phyloP scores from a whole-genome alignment of 768 basidiomycete genomes.

The Amanita subjunquillea region DNA sequence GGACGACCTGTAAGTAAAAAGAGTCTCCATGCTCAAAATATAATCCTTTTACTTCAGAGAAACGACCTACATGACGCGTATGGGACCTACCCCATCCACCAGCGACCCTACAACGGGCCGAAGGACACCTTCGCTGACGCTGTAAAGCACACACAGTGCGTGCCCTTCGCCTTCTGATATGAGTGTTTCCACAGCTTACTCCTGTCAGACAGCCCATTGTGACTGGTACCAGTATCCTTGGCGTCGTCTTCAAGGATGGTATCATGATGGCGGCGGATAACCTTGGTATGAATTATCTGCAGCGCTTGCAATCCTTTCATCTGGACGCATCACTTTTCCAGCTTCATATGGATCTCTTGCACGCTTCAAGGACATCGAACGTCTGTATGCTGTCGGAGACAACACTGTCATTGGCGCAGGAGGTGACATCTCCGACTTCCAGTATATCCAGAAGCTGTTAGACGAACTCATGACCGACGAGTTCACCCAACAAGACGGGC shows the following conservation, averaged over 20 bases:
- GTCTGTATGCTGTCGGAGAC: slow-evolving; percentile 75
- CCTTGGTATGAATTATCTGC: slow-evolving; percentile 50
- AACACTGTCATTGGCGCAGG: slow-evolving; percentile 86
- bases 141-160: slow-evolving; percentile 76
- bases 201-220: slow-evolving; percentile 76
- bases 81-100: slow-evolving; percentile 67
- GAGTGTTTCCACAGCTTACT: background rate
- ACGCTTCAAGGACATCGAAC: slow-evolving; percentile 88
- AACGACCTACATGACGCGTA: slow-evolving; percentile 70
- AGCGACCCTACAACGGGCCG: slow-evolving; percentile 36
- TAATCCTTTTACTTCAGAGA: slow-evolving; percentile 29
- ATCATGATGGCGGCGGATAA: slow-evolving; percentile 99
- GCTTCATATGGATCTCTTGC: slow-evolving; percentile 97
- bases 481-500: slow-evolving; percentile 72
- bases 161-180: background rate
- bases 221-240: slow-evolving; percentile 94
- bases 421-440: slow-evolving; percentile 98
- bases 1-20: slow-evolving; percentile 52
- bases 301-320: background rate
- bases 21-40: background rate
- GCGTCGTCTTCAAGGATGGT: slow-evolving; percentile 90
- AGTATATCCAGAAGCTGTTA: slow-evolving; percentile 75
- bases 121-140: slow-evolving; percentile 53
- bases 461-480: slow-evolving; percentile 75
- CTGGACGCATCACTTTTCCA: slow-evolving; percentile 14